These are phyloP conservation scores for Paramecium octaurelia DNA, from an alignment of 73 alveolate species.

Conservation along the genomic window DNA sequence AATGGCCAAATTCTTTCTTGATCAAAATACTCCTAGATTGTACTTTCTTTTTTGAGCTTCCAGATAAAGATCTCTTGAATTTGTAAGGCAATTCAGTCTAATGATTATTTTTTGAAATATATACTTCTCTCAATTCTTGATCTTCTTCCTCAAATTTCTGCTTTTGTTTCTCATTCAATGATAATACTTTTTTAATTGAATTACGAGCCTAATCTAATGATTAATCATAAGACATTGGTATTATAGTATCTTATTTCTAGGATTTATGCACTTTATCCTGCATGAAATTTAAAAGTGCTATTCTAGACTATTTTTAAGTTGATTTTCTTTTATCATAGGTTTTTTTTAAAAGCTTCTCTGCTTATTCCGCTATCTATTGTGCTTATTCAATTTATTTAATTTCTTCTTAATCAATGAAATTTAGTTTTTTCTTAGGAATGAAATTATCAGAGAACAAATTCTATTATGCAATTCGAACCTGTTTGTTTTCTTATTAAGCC, in stretches of 20 bases:
- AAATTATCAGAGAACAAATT: not conserved
- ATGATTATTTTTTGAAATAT: not conserved
- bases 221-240: not conserved
- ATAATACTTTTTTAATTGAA: not conserved
- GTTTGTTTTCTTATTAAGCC: not conserved
- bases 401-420: not conserved
- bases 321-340: not conserved
- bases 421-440: not conserved
- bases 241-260: not conserved
- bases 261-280: not conserved
- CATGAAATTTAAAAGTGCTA: not conserved
- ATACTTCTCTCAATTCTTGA: not conserved
- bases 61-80: not conserved
- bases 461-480: not conserved
- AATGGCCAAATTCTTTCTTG: not conserved
- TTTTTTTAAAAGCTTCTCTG: not conserved
- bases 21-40: not conserved
- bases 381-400: not conserved
- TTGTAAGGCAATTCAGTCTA: slow-evolving; percentile 3
- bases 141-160: not conserved
- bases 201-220: not conserved
- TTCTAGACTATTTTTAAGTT: not conserved
- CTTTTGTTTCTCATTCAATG: not conserved
- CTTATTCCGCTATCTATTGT: not conserved
- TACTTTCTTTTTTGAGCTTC: not conserved